These are phyloP conservation scores for Leishmania arabica DNA, from an alignment of 208 protist genomes.

Conservation along the genomic window DNA sequence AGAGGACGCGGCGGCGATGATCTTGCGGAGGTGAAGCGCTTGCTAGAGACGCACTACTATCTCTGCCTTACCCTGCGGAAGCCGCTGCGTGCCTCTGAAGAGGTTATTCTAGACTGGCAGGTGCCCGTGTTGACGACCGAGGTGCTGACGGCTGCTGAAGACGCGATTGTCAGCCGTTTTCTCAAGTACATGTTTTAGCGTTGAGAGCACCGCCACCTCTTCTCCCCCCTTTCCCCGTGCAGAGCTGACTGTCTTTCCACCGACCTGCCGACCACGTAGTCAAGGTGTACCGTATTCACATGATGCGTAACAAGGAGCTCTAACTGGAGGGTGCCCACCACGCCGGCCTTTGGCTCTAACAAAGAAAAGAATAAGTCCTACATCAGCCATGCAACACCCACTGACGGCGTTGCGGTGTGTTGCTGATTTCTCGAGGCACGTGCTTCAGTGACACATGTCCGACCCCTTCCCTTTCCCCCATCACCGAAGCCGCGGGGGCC, in stretches of 20 bases:
- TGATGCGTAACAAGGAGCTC: neutral
- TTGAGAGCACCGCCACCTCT: neutral
- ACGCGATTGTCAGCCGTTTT: constrained; percentile 55
- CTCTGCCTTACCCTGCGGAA: constrained; percentile 59
- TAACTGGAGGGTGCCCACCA: neutral
- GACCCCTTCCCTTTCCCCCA: neutral
- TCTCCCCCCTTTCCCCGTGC: neutral
- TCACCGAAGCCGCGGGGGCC: neutral
- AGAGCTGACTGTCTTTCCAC: neutral
- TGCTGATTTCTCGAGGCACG: neutral
- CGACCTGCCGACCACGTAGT: neutral
- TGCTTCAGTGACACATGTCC: neutral
- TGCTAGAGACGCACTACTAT: constrained; percentile 64
- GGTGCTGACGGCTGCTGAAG: constrained; percentile 38
- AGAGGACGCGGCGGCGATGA: constrained; percentile 25
- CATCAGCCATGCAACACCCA: neutral
- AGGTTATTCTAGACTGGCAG: constrained; percentile 77
- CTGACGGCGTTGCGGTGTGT: neutral
- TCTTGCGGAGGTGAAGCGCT: constrained; percentile 14
- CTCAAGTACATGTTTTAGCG: constrained; percentile 73
- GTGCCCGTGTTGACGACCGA: constrained; percentile 46
- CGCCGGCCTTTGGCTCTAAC: no score
- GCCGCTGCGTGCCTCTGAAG: constrained; percentile 59
- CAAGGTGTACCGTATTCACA: neutral
- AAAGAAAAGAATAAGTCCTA: neutral